These are phyloP conservation scores for Starmerella bombicola DNA, from an alignment of 805 yeast species.

Conservation along the genomic window DNA sequence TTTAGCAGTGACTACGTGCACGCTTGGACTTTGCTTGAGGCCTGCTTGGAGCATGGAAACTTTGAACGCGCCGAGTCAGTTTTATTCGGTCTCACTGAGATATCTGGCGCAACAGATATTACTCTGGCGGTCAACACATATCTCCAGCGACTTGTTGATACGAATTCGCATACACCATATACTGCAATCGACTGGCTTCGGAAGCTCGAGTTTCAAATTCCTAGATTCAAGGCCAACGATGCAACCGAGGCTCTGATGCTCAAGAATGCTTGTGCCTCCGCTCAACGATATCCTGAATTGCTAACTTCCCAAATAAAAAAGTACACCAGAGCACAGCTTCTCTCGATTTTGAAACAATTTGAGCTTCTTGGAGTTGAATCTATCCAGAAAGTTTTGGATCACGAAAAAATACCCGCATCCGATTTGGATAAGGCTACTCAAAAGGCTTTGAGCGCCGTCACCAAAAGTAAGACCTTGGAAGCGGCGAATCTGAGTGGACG, in stretches of 20 bases:
- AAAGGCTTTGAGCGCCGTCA: not conserved
- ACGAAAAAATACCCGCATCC: constrained; percentile 19
- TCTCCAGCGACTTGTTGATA: constrained; percentile 34
- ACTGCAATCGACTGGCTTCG: constrained; percentile 37
- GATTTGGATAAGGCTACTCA: constrained; percentile 9
- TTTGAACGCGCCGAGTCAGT: constrained; percentile 59
- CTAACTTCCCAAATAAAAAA: constrained; percentile 20
- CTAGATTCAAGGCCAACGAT: constrained; percentile 36
- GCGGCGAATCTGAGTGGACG: constrained; percentile 10
- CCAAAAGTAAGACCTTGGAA: not conserved
- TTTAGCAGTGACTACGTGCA: constrained; percentile 48
- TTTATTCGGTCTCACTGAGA: constrained; percentile 46
- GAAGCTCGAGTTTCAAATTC: constrained; percentile 27
- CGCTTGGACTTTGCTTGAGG: constrained; percentile 67
- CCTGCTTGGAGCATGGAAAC: constrained; percentile 55
- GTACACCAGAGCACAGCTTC: constrained; percentile 20
- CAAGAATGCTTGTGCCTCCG: constrained; percentile 32
- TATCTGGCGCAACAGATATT: constrained; percentile 37
- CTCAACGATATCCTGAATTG: constrained; percentile 14
- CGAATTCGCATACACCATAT: constrained; percentile 31
- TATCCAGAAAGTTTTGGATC: constrained; percentile 28
- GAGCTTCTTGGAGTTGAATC: constrained; percentile 43
- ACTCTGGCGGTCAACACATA: constrained; percentile 59
- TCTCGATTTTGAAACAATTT: constrained; percentile 34
- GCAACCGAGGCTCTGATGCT: constrained; percentile 50